Evolutionary conservation across 208 protist species (phyloP), one percentile per base, ranked within the genome.

Genomic region (Pavlovales sp.): DNA sequence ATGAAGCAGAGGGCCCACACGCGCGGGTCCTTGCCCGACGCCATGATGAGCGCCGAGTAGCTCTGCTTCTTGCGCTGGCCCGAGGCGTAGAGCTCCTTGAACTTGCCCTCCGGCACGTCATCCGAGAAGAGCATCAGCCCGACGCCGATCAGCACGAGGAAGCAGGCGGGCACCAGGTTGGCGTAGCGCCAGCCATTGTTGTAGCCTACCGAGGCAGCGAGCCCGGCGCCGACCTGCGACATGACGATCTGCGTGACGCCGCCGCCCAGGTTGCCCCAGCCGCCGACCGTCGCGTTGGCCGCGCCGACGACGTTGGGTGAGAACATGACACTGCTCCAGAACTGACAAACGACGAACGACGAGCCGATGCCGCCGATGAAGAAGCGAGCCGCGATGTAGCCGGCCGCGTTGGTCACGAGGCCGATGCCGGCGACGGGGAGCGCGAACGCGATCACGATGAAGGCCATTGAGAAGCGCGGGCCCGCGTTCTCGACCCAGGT

Each of bases 241-340:
- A 88, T 88, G 7, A 81, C 0, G 26, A 88, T 40, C 32, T 77
- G 37, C n/a, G 85, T 81, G 36, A 88, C 10, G 85, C 85, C 85
- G 75, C 85, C 85, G 71, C 85, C 85, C 22, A 81, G 46, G 76
- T 88, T 88, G 75, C 85, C 85, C 85, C 85, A 88, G 71, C 85
- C 85, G 44, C 22, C 85, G 41, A 75, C 41, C 5, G 76, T 88
- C 10, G 75, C 71, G 36, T 39, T 79, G 36, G 76, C 85, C 34
- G 32, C 8, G 75, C 85, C 85, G 38, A 88, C 75, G 34, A 88
- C 44, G 10, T 0, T 18, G 22, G 32, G 18, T 2, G 28, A 0
- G 42, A 88, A 88, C 8, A 81, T 10, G 36, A 78, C 38, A 7
- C 75, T 75, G 57, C 7, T n/a, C 75, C 76, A 81, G 36, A 44